These are phyloP conservation scores for Dentiscutata heterogama DNA, from an alignment of 371 early-diverging fungal species.

Conservation along the genomic window DNA sequence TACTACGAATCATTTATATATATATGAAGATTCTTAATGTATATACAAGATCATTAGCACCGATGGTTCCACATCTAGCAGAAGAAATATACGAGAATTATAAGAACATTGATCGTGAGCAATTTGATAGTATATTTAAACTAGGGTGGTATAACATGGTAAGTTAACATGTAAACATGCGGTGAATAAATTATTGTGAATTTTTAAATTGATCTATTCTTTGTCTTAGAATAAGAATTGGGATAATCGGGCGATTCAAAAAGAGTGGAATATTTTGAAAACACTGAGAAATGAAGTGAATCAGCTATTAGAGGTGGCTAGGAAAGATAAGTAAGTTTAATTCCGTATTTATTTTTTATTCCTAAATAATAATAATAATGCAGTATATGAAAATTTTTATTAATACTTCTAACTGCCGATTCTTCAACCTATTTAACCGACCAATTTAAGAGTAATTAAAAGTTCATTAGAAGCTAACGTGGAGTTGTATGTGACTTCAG, in stretches of 20 bases:
- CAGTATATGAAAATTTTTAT: not conserved
- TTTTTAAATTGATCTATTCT: not conserved
- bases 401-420: not conserved
- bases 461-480: constrained; percentile 44
- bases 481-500: not conserved
- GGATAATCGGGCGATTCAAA: constrained; percentile 60
- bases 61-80: constrained; percentile 78
- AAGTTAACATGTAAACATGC: constrained; percentile 21
- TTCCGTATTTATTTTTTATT: not conserved
- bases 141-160: constrained; percentile 68
- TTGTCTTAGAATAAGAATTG: constrained; percentile 58
- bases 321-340: constrained; percentile 68
- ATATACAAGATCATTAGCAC: constrained; percentile 73
- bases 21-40: constrained; percentile 63
- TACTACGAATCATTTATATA: not conserved
- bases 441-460: constrained; percentile 17
- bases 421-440: not conserved
- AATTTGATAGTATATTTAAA: constrained; percentile 71
- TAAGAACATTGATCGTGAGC: constrained; percentile 53
- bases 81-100: constrained; percentile 84
- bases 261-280: constrained; percentile 68
- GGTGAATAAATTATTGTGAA: not conserved
- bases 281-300: constrained; percentile 71
- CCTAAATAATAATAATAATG: not conserved
- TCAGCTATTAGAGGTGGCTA: constrained; percentile 72